Conservation (phyloP, 768 basidiomycete species). For the Panus rudis region DNA sequence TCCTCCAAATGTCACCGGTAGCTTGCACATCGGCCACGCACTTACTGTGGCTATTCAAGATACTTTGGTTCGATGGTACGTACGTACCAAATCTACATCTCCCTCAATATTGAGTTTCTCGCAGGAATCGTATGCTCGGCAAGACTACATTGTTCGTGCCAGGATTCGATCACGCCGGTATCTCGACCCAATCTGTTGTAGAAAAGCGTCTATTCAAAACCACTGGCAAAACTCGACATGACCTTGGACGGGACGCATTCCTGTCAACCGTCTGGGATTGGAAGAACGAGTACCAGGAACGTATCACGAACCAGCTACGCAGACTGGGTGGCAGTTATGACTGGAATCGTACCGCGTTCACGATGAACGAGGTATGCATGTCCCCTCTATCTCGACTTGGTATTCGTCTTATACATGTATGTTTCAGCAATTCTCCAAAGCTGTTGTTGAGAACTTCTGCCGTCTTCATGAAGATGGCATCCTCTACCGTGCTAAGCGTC, state of each 20-base stretch:
- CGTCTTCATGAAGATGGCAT: constrained; percentile 85
- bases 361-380: constrained; percentile 75
- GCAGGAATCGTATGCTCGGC: constrained; percentile 95
- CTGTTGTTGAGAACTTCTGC: constrained; percentile 90
- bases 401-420: constrained; percentile 1
- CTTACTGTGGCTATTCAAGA: constrained; percentile 92
- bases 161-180: constrained; percentile 97
- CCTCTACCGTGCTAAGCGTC: constrained; percentile 90
- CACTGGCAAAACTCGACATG: constrained; percentile 78
- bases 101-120: background rate
- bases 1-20: constrained; percentile 96
- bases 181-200: constrained; percentile 96
- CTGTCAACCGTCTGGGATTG: constrained; percentile 88
- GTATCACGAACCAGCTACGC: constrained; percentile 84
- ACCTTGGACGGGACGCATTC: constrained; percentile 92
- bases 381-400: background rate
- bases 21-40: constrained; percentile 91
- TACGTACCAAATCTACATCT: constrained; percentile 6
- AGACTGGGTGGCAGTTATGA: constrained; percentile 91
- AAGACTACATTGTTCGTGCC: constrained; percentile 86
- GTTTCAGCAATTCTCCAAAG: constrained; percentile 63
- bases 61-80: constrained; percentile 78
- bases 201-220: constrained; percentile 87
- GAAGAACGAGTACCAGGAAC: constrained; percentile 97
- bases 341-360: constrained; percentile 92